Conservation (phyloP, 768 basidiomycete genomes). For the Hortiboletus flavorubellus region DNA sequence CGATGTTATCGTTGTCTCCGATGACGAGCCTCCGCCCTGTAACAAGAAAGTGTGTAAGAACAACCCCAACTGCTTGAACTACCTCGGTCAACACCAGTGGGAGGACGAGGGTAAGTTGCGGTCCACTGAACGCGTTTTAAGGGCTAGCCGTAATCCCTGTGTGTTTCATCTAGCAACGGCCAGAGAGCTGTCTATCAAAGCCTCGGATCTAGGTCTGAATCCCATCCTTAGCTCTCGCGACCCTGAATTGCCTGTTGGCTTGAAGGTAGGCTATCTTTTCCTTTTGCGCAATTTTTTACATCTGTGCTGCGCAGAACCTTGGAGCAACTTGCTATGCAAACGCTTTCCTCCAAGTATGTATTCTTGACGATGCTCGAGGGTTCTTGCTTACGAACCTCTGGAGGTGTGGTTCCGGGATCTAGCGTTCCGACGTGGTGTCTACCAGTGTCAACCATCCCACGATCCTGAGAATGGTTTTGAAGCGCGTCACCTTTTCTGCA, state of each 20-base stretch:
- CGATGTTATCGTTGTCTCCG: conserved; percentile 68
- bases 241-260: conserved; percentile 63
- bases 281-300: not conserved
- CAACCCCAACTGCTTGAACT: conserved; percentile 86
- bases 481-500: conserved; percentile 29
- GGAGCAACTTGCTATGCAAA: conserved; percentile 98
- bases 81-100: conserved; percentile 83
- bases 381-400: conserved; percentile 5
- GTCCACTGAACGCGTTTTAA: conserved; percentile 11
- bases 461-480: conserved; percentile 44
- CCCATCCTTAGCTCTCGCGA: conserved; percentile 51
- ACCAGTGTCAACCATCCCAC: conserved; percentile 61
- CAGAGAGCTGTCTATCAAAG: conserved; percentile 49
- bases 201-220: conserved; percentile 49
- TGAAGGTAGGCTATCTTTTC: conserved; percentile 49
- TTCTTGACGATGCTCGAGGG: not conserved
- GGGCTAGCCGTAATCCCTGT: not conserved
- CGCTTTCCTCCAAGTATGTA: conserved; percentile 79
- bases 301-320: conserved; percentile 60
- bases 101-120: conserved; percentile 57
- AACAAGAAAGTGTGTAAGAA: conserved; percentile 61
- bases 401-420: conserved; percentile 92
- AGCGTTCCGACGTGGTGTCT: conserved; percentile 80
- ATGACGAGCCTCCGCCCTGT: conserved; percentile 58
- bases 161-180: conserved; percentile 42